Conservation (phyloP, 331 rosid genomes). For the Quercus tomentella region DNA sequence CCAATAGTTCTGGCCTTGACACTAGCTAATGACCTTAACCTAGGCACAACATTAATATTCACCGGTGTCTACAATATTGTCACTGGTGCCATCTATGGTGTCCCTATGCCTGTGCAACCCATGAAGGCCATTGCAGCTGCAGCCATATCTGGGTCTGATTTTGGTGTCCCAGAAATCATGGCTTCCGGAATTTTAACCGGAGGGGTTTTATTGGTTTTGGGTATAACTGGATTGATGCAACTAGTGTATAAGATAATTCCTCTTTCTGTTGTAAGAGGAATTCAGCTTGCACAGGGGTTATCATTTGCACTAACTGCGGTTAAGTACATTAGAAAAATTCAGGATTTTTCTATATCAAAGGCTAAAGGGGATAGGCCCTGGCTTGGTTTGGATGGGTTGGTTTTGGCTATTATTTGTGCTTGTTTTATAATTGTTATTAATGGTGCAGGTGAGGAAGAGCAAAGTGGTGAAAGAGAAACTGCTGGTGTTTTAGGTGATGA, state of each 20-base stretch:
- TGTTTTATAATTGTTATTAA: conserved; percentile 54
- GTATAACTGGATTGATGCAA: conserved; percentile 68
- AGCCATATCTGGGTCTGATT: conserved; percentile 49
- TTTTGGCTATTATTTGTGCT: conserved; percentile 50
- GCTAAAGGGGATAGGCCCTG: conserved; percentile 42
- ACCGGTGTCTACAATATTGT: conserved; percentile 69
- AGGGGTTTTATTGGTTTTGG: conserved; percentile 39
- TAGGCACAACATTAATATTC: conserved; percentile 83
- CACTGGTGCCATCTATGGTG: conserved; percentile 82
- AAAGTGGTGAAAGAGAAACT: not conserved
- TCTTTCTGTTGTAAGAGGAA: conserved; percentile 67
- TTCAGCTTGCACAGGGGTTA: conserved; percentile 80
- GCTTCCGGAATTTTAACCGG: conserved; percentile 83
- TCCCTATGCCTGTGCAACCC: conserved; percentile 98
- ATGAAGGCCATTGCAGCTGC: conserved; percentile 88
- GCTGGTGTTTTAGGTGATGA: not conserved
- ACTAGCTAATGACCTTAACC: conserved; percentile 55
- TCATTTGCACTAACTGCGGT: conserved; percentile 77
- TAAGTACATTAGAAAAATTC: conserved; percentile 55
- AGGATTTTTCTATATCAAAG: conserved; percentile 57
- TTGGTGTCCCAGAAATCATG: conserved; percentile 76
- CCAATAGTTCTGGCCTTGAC: conserved; percentile 75
- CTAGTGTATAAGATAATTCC: conserved; percentile 60
- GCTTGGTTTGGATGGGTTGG: conserved; percentile 77
- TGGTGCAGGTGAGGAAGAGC: conserved; percentile 59